A percentile compares a stretch with the other conserved stretches of the same genome.
Evolutionary conservation across 208 protist species (phyloP).

Genomic region (Naegleria fowleri): DNA sequence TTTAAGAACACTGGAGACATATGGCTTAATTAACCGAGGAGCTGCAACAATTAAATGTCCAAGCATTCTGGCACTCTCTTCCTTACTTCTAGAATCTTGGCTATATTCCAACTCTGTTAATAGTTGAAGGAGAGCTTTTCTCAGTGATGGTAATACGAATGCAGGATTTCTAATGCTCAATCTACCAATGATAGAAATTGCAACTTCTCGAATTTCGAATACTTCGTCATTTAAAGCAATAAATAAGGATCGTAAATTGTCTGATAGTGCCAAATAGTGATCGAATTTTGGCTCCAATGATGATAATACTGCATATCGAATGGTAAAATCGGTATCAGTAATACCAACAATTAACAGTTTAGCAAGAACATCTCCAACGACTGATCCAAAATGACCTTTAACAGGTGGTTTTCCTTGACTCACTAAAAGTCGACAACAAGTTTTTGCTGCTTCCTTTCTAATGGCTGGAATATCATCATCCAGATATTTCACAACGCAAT

Average conservation of each 20-base stretch:
- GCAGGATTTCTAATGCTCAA: conserved; percentile 66
- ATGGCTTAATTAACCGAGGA: conserved; percentile 32
- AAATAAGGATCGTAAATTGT: conserved; percentile 70
- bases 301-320: conserved; percentile 20
- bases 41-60: conserved; percentile 19
- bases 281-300: conserved; percentile 57
- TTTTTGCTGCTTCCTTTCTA: conserved; percentile 41
- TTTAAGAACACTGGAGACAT: conserved; percentile 25
- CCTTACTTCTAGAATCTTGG: conserved; percentile 27
- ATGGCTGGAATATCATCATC: conserved; percentile 34
- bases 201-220: conserved; percentile 64
- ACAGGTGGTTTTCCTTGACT: conserved; percentile 12
- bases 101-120: conserved; percentile 59
- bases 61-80: conserved; percentile 36
- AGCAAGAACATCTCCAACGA: neutral
- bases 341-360: conserved; percentile 23
- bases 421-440: conserved; percentile 24
- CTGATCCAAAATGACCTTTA: neutral
- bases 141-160: conserved; percentile 67
- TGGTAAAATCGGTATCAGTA: neutral
- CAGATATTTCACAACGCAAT: conserved; percentile 41
- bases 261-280: conserved; percentile 62
- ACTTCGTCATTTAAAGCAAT: conserved; percentile 78
- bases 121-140: conserved; percentile 75
- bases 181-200: conserved; percentile 68